These are phyloP conservation scores for Coelastrella sp. DNA, from an alignment of 139 green algal species.

Conservation along the genomic window DNA sequence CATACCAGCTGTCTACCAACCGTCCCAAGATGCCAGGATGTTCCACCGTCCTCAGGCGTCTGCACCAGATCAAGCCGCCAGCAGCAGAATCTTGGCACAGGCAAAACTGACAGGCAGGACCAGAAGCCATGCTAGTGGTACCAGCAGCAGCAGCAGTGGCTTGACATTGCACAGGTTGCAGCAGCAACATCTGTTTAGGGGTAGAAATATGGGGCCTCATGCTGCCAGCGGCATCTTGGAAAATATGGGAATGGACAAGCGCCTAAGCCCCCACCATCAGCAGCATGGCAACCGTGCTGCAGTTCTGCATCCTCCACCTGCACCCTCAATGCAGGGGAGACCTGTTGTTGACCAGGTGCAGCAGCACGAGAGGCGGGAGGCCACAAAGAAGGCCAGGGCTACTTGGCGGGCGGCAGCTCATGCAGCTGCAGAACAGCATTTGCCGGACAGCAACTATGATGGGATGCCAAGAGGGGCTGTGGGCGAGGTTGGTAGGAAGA, in stretches of 20 bases:
- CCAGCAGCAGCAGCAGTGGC: constrained; percentile 21
- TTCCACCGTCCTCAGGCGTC: not conserved
- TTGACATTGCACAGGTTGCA: not conserved
- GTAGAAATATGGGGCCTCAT: not conserved
- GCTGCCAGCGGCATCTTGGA: not conserved
- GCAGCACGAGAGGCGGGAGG: not conserved
- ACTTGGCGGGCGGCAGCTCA: not conserved
- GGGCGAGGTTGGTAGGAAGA: too few species aligned
- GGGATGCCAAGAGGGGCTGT: too few species aligned
- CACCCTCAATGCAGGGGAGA: not conserved
- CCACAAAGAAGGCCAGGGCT: not conserved
- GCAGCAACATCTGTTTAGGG: not conserved
- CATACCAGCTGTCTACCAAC: not conserved
- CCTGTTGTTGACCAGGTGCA: constrained; percentile 10
- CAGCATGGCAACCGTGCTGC: not conserved
- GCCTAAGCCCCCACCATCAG: too few species aligned
- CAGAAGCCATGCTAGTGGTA: not conserved
- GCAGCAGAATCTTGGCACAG: not conserved
- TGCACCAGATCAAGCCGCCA: not conserved
- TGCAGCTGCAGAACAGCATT: not conserved
- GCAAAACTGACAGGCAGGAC: not conserved
- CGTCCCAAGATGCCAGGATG: not conserved
- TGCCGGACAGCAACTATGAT: too few species aligned
- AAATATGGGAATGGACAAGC: not conserved
- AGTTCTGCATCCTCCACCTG: not conserved